Evolutionary conservation across 441 rosid species (phyloP).

Genomic region (Mallotus japonicus): DNA sequence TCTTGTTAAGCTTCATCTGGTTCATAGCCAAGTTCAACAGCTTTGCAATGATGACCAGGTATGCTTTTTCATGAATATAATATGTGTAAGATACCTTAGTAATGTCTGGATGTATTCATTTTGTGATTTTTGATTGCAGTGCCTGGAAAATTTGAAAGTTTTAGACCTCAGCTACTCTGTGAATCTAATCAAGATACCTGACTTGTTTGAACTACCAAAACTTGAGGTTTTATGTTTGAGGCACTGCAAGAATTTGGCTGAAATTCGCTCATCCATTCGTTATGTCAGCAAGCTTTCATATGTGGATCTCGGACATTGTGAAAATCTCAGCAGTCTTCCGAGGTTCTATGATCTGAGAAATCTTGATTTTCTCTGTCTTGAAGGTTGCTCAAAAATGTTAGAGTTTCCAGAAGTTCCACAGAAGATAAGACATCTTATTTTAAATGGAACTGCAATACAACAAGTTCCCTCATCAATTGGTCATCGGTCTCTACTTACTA

Average conservation of each 20-base stretch:
- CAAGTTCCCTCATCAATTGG: background rate
- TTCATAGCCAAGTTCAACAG: background rate
- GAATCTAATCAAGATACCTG: background rate
- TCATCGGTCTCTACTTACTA: background rate
- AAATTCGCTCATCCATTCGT: background rate
- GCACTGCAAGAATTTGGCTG: background rate
- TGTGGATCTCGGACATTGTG: constrained; percentile 9
- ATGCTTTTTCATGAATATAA: background rate
- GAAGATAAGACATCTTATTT: background rate
- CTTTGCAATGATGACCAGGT: background rate
- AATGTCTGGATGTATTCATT: background rate
- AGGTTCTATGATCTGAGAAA: background rate
- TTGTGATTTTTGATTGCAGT: background rate
- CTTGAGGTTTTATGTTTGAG: background rate
- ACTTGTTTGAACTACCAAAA: background rate
- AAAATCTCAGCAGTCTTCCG: background rate
- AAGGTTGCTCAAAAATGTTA: background rate
- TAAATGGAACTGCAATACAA: background rate
- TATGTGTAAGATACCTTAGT: too few relatives aligned
- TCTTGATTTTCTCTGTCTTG: background rate
- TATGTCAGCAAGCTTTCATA: background rate
- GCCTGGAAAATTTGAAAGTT: background rate
- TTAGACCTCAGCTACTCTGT: background rate
- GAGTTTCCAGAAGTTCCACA: background rate
- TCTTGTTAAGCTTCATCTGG: background rate